Percentiles rank a stretch among this genome's conserved stretches.
These are phyloP conservation scores for Senna tora DNA, from an alignment of 306 rosid genomes.

Conservation along the genomic window DNA sequence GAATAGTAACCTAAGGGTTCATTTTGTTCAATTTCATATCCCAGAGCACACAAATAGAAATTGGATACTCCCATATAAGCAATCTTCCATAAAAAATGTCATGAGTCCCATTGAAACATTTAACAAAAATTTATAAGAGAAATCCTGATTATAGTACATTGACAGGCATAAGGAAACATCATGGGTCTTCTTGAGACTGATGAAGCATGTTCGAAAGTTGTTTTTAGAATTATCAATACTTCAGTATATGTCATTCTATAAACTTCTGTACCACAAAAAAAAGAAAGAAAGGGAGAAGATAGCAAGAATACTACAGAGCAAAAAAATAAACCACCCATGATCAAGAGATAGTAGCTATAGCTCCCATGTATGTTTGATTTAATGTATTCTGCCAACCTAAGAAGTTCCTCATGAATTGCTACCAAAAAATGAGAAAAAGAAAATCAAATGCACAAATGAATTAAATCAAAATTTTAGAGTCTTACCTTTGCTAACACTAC, in stretches of 20 bases:
- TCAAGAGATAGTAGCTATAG: not conserved
- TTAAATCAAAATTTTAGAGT: conserved; percentile 19
- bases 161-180: not conserved
- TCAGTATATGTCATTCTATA: not conserved
- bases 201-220: not conserved
- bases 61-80: not conserved
- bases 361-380: not conserved
- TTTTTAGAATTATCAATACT: not conserved
- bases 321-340: not conserved
- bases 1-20: not conserved
- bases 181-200: not conserved
- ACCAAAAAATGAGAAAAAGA: not conserved
- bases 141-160: not conserved
- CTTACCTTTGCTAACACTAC: conserved; percentile 78
- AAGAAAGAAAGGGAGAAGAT: not conserved
- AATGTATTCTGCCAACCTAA: not conserved
- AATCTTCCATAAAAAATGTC: not conserved
- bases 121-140: not conserved
- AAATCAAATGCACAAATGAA: not conserved
- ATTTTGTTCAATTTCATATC: not conserved
- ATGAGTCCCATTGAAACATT: not conserved
- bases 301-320: not conserved
- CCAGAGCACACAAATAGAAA: not conserved
- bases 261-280: not conserved
- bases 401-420: not conserved